Base-by-base conservation (phyloP, 306 rosid genomes). In the Erythrophleum fordii region DNA sequence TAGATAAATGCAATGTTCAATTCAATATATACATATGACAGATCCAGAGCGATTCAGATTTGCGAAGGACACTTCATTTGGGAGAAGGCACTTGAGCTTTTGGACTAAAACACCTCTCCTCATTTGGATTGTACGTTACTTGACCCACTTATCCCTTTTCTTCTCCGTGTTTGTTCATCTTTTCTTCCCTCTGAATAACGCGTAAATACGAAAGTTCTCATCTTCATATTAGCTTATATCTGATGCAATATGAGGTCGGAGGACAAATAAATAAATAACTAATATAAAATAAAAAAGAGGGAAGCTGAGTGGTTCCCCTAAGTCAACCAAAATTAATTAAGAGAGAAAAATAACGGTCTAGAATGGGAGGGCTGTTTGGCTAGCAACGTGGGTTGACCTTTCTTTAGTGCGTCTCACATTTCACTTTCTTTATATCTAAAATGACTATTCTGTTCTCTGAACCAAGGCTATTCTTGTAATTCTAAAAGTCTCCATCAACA, bases 41-140 rank as follows among this genome's bases (percentile, higher is more conserved):
- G 99, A 95, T 82, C 97, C 99, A 7, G 97, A 95, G 44, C 69
- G 97, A 48, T 93, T 95, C 73, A 90, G 97, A 59, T 93, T 95
- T 89, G 92, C 99, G 0, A 93, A 92, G 72, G 95, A 95, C 44
- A 95, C 99, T 0, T 90, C 99, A 2, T 95, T 95, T 72, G 99
- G 99, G 39, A 95, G 94, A 76, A 95, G 99, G 58, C 99, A 95
- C 64, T 80, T 95, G 78, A 89, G 90, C 45, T 88, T 26, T 22
- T 95, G 99, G 97, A 91, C 97, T 28, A 76, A 87, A 58, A 85
- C 81, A 34, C 94, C 97, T 62, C 0, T 81, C 16, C 90, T 91
- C 35, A 84, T 95, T 80, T 95, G 99, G 97, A 91, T 90, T 18
- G 99, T 95, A 88, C 86, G 99, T 9, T 45, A n/a, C 39, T 34